Base-by-base conservation (phyloP, 176 grass and related monocot species). In the Pharus latifolius region DNA sequence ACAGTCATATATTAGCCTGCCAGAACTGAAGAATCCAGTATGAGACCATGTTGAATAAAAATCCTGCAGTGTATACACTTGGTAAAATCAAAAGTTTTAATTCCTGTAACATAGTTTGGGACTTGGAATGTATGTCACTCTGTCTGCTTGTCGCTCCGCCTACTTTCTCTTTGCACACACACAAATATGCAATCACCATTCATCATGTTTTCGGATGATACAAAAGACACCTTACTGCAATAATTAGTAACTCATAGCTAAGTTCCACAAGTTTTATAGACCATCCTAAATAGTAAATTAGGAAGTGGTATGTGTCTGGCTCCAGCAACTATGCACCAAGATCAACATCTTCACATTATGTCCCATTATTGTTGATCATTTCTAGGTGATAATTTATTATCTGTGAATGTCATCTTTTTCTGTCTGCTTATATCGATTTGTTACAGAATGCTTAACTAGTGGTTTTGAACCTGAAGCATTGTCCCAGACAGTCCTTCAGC, bases 401-500 rank as follows among this genome's bases (percentile, higher is more conserved):
- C 23, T 72, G 50, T 1, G 6, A 65, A 64, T 60, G 15, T 5
- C 18, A 62, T 67, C 61, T 6, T 41, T 7, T 64, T 64, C 0
- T 1, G 2, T 19, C 53, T 43, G n/a, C 11, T 0, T 16, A 16
- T 29, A 11, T 25, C 47, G 1, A 1, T 48, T 20, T 43, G 27
- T 38, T 23, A 60, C 28, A 0, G 14, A 17, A 47, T 65, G 46
- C 52, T 79, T 45, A 77, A 23, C 32, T 6, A 38, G 1, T 33
- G 19, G 3, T 60, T 87, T 79, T 49, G 52, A 2, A 5, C 22
- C 52, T 46, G 51, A 67, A 98, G 95, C 35, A 75, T 86, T 65
- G 90, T 98, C 16, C 72, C 73, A 26, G 95, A 94, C 43, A 85
- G 50, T 76, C 95, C 95, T 65, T 98, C 90, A 17, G 29, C 65